Conservation (phyloP, 1,284 basidiomycete species). For the Austroboletus olivaceoglutinosus region DNA sequence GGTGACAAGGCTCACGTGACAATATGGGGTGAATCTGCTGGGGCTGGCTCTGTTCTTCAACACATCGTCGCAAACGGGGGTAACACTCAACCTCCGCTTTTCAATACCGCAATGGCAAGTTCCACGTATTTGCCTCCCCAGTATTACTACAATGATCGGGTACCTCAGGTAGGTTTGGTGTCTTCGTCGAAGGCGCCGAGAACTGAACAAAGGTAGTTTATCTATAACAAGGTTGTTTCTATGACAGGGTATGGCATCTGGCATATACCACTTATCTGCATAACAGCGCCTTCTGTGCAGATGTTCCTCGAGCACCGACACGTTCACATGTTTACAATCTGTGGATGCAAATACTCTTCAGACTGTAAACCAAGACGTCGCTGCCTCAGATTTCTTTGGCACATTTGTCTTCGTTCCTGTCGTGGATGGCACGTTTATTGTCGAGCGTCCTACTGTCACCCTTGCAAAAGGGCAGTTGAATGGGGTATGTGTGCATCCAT, state of each 20-base stretch:
- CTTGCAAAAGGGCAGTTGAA: slow-evolving; percentile 22
- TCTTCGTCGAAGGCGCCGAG: not conserved
- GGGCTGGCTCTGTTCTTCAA: slow-evolving; percentile 21
- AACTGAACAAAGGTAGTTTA: slow-evolving; percentile 9
- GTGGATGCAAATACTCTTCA: slow-evolving; percentile 21
- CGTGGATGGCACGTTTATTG: slow-evolving; percentile 35
- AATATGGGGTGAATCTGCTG: slow-evolving; percentile 31
- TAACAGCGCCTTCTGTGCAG: slow-evolving; percentile 7
- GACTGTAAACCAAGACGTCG: slow-evolving; percentile 18
- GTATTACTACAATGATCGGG: slow-evolving; percentile 25
- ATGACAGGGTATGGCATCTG: slow-evolving; percentile 12
- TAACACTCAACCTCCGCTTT: slow-evolving; percentile 19
- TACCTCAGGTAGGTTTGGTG: slow-evolving; percentile 14
- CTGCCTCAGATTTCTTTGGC: slow-evolving; percentile 24
- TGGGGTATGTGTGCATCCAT: slow-evolving; percentile 3
- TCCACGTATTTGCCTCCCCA: slow-evolving; percentile 28
- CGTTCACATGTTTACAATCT: slow-evolving; percentile 28
- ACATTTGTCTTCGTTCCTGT: slow-evolving; percentile 32
- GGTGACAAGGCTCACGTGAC: slow-evolving; percentile 29
- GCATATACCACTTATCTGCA: not conserved
- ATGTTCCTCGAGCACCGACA: slow-evolving; percentile 22
- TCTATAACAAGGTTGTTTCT: slow-evolving; percentile 18
- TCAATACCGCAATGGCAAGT: slow-evolving; percentile 26
- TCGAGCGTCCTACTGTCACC: slow-evolving; percentile 30
- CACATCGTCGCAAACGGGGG: slow-evolving; percentile 20